Percentiles rank a stretch among this genome's conserved stretches.
phyloP scores from a whole-genome alignment of 2,329 filamentous ascomycete species.

The Fusarium drepaniforme region DNA sequence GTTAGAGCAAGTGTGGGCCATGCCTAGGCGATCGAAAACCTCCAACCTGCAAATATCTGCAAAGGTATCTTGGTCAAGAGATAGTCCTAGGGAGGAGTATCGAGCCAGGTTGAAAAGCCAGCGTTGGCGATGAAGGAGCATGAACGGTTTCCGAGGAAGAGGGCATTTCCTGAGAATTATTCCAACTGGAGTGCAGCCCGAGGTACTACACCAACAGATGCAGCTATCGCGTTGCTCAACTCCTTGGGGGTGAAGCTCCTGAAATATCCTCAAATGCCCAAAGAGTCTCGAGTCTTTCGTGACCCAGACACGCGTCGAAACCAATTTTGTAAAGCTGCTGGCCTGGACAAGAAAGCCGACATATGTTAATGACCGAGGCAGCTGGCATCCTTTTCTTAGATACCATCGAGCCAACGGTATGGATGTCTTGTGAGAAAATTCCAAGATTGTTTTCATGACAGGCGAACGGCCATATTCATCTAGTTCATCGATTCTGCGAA shows the following conservation, averaged over 20 bases:
- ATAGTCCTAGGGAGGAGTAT: background rate
- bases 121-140: background rate
- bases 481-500: background rate
- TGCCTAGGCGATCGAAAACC: conserved; percentile 1
- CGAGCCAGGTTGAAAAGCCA: background rate
- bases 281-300: background rate
- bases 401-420: background rate
- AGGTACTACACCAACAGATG: background rate
- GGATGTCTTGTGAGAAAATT: rapidly evolving
- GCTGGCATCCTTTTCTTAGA: background rate
- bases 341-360: background rate
- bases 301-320: background rate
- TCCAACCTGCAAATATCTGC: conserved; percentile 1
- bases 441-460: background rate
- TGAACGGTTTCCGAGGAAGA: too few relatives aligned
- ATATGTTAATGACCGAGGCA: background rate
- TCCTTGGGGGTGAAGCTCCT: background rate
- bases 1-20: conserved; percentile 6
- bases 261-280: background rate
- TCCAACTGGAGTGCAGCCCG: background rate
- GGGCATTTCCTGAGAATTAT: background rate
- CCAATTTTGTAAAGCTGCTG: rapidly evolving
- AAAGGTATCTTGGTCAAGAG: background rate
- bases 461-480: background rate
- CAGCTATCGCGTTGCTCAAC: background rate